Evolutionary conservation across 805 yeast species (phyloP), one percentile per base, ranked within the genome.

Genomic region (Candida mattraensis): DNA sequence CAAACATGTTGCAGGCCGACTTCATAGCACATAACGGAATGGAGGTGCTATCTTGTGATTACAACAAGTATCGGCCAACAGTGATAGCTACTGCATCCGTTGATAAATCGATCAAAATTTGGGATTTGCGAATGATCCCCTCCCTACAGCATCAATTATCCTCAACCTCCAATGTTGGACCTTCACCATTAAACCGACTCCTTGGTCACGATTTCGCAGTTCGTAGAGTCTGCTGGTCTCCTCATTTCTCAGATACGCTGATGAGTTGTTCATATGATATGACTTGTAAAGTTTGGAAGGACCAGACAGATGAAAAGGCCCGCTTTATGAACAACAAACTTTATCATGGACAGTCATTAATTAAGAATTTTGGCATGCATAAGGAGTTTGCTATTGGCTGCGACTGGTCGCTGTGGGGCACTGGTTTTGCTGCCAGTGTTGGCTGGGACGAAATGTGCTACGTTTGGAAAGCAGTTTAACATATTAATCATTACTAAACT

Each of bases 401-500:
- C 45, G 98, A 93, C 64, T 93, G 96, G 85, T 83, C 95, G 47
- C 61, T 93, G 33, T 91, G 97, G 97, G 99, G 98, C 3, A 81
- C 80, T 48, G 97, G 97, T 1, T 89, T 93, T 88, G 88, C 83
- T 12, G 95, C 93, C 7, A 81, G 96, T 11, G 82, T 89, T 0
- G 96, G 96, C 2, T 91, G 96, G 96, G 99, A 91, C 64, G 95
- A 91, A 54, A 87, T 87, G 83, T 81, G 88, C 5, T 82, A 83
- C 55, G 74, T 93, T 6, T 93, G 95, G 95, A 88, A 84, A 48
- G 76, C 85, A 1, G 73, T 76, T 16, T 41, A 43, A 30, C 11
- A n/a, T 14, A 18, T 13, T 8, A 8, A 16, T 12, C 28, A 16
- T 30, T 23, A 30, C n/a, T n/a, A n/a, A n/a, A n/a, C n/a, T n/a